A percentile compares a stretch with the other conserved stretches of the same genome.
These are phyloP conservation scores for Wilhelminamyces savonicus DNA, from an alignment of 805 yeast species.

Conservation along the genomic window DNA sequence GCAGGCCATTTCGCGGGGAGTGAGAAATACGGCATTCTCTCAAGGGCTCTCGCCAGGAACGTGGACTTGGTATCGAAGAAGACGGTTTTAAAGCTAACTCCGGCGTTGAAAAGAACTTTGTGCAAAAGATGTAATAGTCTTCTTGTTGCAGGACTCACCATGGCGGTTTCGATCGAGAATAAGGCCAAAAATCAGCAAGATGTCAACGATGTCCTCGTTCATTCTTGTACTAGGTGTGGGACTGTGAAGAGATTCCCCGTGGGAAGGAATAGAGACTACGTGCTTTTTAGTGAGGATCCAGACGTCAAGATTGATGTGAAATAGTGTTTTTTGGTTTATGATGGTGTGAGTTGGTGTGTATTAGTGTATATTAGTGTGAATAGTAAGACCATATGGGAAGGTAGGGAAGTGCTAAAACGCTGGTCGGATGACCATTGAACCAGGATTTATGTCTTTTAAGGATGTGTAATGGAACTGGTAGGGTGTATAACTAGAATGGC, in stretches of 20 bases:
- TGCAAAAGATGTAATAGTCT: constrained; percentile 63
- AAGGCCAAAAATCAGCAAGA: constrained; percentile 22
- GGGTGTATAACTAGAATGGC: too few species aligned
- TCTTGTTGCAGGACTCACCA: constrained; percentile 43
- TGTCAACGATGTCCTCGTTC: constrained; percentile 41
- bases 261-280: constrained; percentile 48
- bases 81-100: constrained; percentile 58
- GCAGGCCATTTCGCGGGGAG: constrained; percentile 34
- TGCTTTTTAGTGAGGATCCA: constrained; percentile 38
- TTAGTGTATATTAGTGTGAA: too few species aligned
- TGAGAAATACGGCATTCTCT: constrained; percentile 33
- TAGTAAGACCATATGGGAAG: too few species aligned
- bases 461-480: too few species aligned
- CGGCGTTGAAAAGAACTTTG: constrained; percentile 56
- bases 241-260: constrained; percentile 51
- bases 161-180: constrained; percentile 36
- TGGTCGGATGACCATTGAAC: too few species aligned
- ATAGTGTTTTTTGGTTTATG: too few species aligned
- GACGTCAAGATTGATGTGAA: constrained; percentile 11
- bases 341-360: too few species aligned
- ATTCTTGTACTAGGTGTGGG: constrained; percentile 50
- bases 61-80: constrained; percentile 61
- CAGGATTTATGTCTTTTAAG: too few species aligned
- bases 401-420: too few species aligned
- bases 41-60: constrained; percentile 49